Percentiles rank a stretch among this genome's conserved stretches.
Evolutionary conservation across 495 filamentous ascomycete species (phyloP).

Genomic region (Podospora tetraspora): DNA sequence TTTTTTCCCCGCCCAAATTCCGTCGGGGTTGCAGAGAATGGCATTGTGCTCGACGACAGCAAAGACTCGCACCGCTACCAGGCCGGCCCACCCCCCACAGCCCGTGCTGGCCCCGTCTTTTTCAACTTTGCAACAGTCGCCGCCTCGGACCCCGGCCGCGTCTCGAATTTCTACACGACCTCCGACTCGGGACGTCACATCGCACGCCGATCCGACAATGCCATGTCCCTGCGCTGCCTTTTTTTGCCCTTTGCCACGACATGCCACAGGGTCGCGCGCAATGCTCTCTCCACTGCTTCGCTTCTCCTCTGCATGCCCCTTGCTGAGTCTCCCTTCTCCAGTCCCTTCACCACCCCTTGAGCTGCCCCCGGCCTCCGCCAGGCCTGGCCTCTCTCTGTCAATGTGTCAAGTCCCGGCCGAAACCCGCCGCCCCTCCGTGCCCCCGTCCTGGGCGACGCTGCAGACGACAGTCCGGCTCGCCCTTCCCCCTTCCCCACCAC

Average conservation of each 20-base stretch:
- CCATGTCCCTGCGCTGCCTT: slow-evolving; percentile 13
- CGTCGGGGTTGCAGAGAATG: not conserved
- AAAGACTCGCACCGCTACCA: slow-evolving; percentile 11
- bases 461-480: not conserved
- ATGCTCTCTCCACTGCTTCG: not conserved
- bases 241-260: slow-evolving; percentile 1
- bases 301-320: not conserved
- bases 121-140: slow-evolving; percentile 16
- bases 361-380: not conserved
- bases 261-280: not conserved
- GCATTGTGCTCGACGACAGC: not conserved
- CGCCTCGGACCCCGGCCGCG: slow-evolving; percentile 24
- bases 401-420: slow-evolving; percentile 13
- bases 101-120: slow-evolving; percentile 7
- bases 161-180: slow-evolving; percentile 18
- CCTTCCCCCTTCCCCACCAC: not conserved
- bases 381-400: not conserved
- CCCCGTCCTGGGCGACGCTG: not conserved
- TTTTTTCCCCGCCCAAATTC: not conserved
- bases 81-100: not conserved
- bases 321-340: not conserved
- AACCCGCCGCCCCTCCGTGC: not conserved
- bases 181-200: slow-evolving; percentile 29
- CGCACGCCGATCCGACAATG: slow-evolving; percentile 31
- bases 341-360: not conserved